Evolutionary conservation across 2,329 filamentous ascomycete genomes (phyloP), one percentile per base, ranked within the genome.

Genomic region (Colletotrichum spinosum): DNA sequence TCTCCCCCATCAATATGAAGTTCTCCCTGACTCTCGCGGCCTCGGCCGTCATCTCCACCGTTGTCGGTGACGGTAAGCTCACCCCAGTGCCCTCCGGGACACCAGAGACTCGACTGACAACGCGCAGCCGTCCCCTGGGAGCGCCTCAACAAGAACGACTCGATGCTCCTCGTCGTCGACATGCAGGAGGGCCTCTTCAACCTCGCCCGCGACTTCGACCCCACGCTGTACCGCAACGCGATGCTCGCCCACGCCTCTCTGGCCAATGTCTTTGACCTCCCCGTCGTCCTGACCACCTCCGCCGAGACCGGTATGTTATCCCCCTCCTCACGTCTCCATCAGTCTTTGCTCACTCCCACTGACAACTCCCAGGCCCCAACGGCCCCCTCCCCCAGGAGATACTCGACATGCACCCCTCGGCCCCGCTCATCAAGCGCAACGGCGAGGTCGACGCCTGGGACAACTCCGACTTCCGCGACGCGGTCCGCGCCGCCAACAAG

Each of bases 391-490:
- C 90, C 9, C 87, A 89, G 70, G 91, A 92, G 71, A 90, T 94
- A 67, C 74, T 86, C 6, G 82, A 88, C 11, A 84, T 89, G 85
- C 89, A 92, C 72, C 91, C 91, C 34, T 78, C 86, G 50, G 86
- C 88, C 0, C 86, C 91, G 0, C 79, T 92, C 10, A 86, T 94
- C 72, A 81, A 84, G 70, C 87, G 91, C 41, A 83, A 90, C 67
- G 91, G 91, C 44, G 89, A 94, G 73, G 90, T 94, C 71, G 86
- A 93, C 72, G 91, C 91, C 3, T 93, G 90, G 91, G 92, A 94
- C 73, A 93, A 92, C 70, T 70, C 83, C 3, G 86, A 91, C 0
- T 93, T 94, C 80, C 84, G 84, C 41, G 81, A 80, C 2, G 90
- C 91, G 2, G 83, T 94, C 67, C 78, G 83, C 68, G 89, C 89